phyloP scores from a whole-genome alignment of 305 asterid genomes.

The Fraxinus paxiana region DNA sequence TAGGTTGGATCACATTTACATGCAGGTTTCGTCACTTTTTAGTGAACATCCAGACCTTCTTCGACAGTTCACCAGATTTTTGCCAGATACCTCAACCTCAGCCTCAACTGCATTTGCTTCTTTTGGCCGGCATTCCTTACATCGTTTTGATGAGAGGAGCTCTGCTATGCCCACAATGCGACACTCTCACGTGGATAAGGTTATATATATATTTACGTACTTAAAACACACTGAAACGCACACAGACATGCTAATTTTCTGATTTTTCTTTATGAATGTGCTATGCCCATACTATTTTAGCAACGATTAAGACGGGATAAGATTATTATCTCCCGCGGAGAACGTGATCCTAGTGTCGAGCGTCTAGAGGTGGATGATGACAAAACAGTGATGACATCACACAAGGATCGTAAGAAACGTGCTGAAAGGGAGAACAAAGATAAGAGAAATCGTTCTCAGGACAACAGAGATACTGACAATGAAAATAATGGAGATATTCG shows the following conservation, averaged over 20 bases:
- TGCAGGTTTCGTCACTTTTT: slow-evolving; percentile 81
- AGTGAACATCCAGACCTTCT: slow-evolving; percentile 83
- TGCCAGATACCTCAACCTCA: slow-evolving; percentile 73
- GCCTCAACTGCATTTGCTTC: slow-evolving; percentile 61
- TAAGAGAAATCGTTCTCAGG: slow-evolving; percentile 66
- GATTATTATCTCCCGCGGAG: slow-evolving; percentile 57
- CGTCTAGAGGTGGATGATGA: slow-evolving; percentile 74
- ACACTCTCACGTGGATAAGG: slow-evolving; percentile 66
- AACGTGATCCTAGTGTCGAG: slow-evolving; percentile 72
- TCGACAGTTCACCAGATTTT: slow-evolving; percentile 83
- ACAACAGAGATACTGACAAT: slow-evolving; percentile 57
- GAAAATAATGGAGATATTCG: slow-evolving; percentile 65
- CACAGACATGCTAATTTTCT: background rate
- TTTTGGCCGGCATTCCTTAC: slow-evolving; percentile 51
- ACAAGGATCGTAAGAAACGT: slow-evolving; percentile 78
- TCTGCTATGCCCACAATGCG: slow-evolving; percentile 58
- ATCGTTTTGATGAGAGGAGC: slow-evolving; percentile 67
- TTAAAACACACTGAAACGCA: background rate
- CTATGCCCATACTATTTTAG: slow-evolving; percentile 29
- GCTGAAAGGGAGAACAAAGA: slow-evolving; percentile 71
- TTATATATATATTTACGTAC: slow-evolving; percentile 21
- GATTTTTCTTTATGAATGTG: slow-evolving; percentile 19
- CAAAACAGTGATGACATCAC: slow-evolving; percentile 60
- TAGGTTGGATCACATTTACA: slow-evolving; percentile 19
- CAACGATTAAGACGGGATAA: slow-evolving; percentile 68